Percentiles rank a stretch among this genome's conserved stretches.
These are phyloP conservation scores for Eudorina sp. DNA, from an alignment of 139 green algal species.

Conservation along the genomic window DNA sequence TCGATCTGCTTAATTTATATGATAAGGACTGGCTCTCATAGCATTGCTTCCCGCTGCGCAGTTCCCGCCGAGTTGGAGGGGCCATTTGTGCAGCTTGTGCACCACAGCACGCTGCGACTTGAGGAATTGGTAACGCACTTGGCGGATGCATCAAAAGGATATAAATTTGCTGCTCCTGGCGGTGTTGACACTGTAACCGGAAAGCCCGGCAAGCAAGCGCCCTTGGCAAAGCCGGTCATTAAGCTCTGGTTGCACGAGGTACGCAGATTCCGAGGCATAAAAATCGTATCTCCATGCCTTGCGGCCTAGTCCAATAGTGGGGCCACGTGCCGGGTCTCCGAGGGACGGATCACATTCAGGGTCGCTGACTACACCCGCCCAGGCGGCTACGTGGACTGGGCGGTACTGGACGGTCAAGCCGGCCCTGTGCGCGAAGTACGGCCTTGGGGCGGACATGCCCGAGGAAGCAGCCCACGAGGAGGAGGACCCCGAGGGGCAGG, in stretches of 20 bases:
- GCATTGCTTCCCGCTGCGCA: constrained; percentile 41
- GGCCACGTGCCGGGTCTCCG: background rate
- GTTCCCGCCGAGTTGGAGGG: constrained; percentile 67
- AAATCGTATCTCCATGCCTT: background rate
- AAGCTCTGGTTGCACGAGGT: constrained; percentile 46
- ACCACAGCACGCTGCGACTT: constrained; percentile 61
- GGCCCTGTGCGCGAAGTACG: constrained; percentile 19
- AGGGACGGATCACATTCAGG: background rate
- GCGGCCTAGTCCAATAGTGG: background rate
- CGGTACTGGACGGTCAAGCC: constrained; percentile 40
- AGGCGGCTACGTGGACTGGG: constrained; percentile 38
- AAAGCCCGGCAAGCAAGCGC: constrained; percentile 9
- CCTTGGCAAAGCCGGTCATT: constrained; percentile 11
- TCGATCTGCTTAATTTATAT: background rate
- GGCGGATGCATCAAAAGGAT: background rate
- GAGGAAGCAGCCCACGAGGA: constrained; percentile 28
- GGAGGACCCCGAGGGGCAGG: constrained; percentile 7
- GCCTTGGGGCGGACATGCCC: background rate
- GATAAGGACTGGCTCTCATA: background rate
- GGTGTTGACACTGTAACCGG: background rate
- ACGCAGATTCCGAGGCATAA: background rate
- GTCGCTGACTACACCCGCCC: background rate
- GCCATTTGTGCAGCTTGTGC: constrained; percentile 56
- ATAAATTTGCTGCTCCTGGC: background rate
- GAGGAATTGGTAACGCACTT: constrained; percentile 60